Base-by-base conservation (phyloP, 2,329 filamentous ascomycete species). In the Colletotrichum echinochloae region DNA sequence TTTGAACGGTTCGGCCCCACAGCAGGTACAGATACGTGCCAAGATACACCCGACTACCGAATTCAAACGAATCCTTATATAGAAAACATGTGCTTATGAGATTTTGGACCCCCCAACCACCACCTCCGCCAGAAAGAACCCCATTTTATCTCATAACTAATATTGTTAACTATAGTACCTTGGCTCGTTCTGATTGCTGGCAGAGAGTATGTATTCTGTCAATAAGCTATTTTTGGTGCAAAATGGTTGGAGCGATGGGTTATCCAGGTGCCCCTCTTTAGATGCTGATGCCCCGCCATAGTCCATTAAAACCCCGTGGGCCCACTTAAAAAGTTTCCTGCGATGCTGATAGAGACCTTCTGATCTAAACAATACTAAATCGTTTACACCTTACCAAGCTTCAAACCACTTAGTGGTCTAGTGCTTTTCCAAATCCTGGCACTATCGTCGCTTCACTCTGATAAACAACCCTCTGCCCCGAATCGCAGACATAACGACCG, bases 251-350 rank as follows among this genome's bases (percentile, higher is more conserved):
- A 37, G 35, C 14, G 30, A 33, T 33, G 2, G 9, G 35, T 37
- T 37, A 11, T 14, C 11, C 6, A 11, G 35, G 35, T 37, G 7
- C 35, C 35, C 9, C 6, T 37, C 2, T 37, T 12, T 9, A 52
- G n/a, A 0, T 9, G 20, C 9, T n/a, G n/a, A 7, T 59, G 14
- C 55, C 12, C 55, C 35, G 35, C 44, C 33, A 35, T 26, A 30
- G n/a, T 18, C 41, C 18, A 30, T 8, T 35, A 5, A 26, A 26
- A 30, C 18, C n/a, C 26, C 9, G 18, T 41, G 3, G 37, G 12
- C n/a, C 63, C 63, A 60, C 56, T 61, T 61, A 46, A 61, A 66
- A 66, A 61, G 64, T 66, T 66, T 60, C 63, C 28, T 18, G 35
- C 18, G 26, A 41, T 41, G 23, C 37, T n/a, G 35, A 41, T 26